A percentile compares a stretch with the other conserved stretches of the same genome.
These are phyloP conservation scores for Pichia sporocuriosa DNA, from an alignment of 805 yeast genomes.

Conservation along the genomic window DNA sequence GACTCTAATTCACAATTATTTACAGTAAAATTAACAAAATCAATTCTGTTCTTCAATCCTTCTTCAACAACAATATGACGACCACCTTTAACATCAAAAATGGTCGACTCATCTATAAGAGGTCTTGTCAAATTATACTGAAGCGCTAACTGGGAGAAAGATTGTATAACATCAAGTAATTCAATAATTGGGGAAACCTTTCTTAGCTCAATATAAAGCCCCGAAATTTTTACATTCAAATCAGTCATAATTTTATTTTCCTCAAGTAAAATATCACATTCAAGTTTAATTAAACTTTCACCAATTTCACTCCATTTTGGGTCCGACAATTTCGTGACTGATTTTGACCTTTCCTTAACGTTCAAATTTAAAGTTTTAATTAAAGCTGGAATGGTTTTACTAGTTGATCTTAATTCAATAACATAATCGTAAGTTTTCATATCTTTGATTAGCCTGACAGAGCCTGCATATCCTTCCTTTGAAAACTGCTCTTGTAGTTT, in stretches of 20 bases:
- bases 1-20: conserved; percentile 34
- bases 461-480: conserved; percentile 22
- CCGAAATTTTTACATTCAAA: conserved; percentile 42
- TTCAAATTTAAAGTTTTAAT: conserved; percentile 13
- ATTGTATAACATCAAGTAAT: conserved; percentile 60
- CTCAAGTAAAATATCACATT: conserved; percentile 42
- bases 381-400: conserved; percentile 18
- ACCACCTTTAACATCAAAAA: conserved; percentile 53
- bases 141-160: conserved; percentile 66
- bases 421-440: conserved; percentile 22
- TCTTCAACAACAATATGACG: conserved; percentile 85
- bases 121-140: conserved; percentile 70
- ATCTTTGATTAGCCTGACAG: conserved; percentile 21
- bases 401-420: conserved; percentile 23
- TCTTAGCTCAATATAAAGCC: conserved; percentile 41
- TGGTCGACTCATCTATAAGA: conserved; percentile 39
- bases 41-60: conserved; percentile 40
- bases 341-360: conserved; percentile 22
- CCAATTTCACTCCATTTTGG: conserved; percentile 52
- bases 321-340: conserved; percentile 31
- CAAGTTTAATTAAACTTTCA: conserved; percentile 35
- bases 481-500: conserved; percentile 12
- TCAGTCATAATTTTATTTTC: conserved; percentile 49
- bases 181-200: conserved; percentile 44
- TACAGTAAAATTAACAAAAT: conserved; percentile 40